Percentiles rank a stretch among this genome's conserved stretches.
These are phyloP conservation scores for Trichophyton mentagrophytes DNA, from an alignment of 2,329 filamentous ascomycete genomes.

Conservation along the genomic window DNA sequence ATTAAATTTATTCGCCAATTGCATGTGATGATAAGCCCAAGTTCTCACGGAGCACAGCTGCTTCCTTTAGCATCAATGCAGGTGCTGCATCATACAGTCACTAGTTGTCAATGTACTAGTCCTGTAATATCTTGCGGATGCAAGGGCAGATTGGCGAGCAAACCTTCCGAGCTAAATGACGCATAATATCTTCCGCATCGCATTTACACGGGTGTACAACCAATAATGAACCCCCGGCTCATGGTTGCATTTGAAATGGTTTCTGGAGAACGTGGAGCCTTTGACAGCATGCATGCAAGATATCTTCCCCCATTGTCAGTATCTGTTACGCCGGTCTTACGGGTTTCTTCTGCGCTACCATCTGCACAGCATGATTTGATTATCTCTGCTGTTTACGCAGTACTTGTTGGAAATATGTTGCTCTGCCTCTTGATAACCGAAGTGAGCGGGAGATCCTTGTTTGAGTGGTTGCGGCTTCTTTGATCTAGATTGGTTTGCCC, in stretches of 20 bases:
- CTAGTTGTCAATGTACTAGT: background rate
- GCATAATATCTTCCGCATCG: background rate
- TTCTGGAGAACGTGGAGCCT: background rate
- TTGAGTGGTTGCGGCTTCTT: background rate
- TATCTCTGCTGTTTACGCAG: background rate
- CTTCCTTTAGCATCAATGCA: background rate
- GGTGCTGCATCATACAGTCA: background rate
- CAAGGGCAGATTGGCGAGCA: background rate
- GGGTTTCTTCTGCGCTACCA: background rate
- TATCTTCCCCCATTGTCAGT: background rate
- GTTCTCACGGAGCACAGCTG: background rate
- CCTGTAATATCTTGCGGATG: background rate
- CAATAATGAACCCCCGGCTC: background rate
- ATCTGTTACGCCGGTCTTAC: background rate
- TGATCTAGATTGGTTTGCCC: background rate
- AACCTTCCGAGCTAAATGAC: slow-evolving; percentile 1
- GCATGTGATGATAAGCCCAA: background rate
- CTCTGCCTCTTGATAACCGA: background rate
- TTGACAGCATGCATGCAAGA: background rate
- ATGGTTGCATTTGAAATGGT: background rate
- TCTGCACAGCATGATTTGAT: background rate
- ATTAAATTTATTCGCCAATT: background rate
- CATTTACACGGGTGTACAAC: background rate
- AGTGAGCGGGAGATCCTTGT: background rate
- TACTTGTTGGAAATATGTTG: background rate